Conservation (phyloP, 2,329 filamentous ascomycete genomes). For the Venturiaceae sp. region DNA sequence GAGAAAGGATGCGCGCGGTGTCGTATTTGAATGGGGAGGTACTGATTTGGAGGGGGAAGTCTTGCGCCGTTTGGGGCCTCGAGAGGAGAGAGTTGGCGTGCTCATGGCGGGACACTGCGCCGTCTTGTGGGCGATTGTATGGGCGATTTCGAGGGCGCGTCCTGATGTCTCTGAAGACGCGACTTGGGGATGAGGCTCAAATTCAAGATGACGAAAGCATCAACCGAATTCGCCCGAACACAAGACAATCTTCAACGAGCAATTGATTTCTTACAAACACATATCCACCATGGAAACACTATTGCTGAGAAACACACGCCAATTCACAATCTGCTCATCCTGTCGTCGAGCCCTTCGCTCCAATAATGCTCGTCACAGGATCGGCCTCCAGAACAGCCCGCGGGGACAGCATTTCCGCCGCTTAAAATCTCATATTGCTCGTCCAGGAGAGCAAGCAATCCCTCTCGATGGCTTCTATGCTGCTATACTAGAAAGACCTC, state of each 20-base stretch:
- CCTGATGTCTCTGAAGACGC: constrained; percentile 1
- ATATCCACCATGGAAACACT: neutral
- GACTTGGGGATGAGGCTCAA: neutral
- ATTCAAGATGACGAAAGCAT: neutral
- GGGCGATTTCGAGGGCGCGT: neutral
- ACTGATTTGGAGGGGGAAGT: constrained; percentile 18
- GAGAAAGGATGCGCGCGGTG: constrained; percentile 19
- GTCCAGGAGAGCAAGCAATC: constrained; percentile 25
- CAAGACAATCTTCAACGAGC: neutral
- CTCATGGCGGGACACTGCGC: neutral
- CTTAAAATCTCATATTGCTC: constrained; percentile 24
- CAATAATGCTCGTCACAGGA: constrained; percentile 5
- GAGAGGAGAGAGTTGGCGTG: neutral
- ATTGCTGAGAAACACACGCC: neutral
- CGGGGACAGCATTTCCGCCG: constrained; percentile 20
- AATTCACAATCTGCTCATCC: constrained; percentile 15
- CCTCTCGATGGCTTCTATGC: constrained; percentile 28
- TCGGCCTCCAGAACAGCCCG: constrained; percentile 22
- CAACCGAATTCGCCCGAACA: neutral
- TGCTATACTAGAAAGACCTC: constrained; percentile 21
- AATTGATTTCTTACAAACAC: neutral
- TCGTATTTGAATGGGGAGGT: constrained; percentile 11
- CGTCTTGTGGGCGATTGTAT: neutral
- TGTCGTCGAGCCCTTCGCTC: constrained; percentile 9
- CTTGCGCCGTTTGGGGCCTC: constrained; percentile 22